These are phyloP conservation scores for Tranzscheliella williamsii DNA, from an alignment of 1,284 basidiomycete species.

Conservation along the genomic window DNA sequence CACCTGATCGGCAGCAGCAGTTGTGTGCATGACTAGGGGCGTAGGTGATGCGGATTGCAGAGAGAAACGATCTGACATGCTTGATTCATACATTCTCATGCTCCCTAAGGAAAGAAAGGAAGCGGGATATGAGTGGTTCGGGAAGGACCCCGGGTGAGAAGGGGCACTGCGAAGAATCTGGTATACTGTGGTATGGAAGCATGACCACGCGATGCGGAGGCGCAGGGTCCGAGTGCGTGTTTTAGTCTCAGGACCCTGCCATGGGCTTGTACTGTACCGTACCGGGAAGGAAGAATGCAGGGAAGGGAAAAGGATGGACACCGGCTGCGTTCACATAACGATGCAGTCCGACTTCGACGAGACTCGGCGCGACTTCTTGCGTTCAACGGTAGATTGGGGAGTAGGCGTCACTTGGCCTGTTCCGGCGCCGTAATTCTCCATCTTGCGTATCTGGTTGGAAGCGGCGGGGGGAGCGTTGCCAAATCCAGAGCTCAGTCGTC, in stretches of 20 bases:
- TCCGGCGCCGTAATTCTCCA: background rate
- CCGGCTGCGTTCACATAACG: slow-evolving; percentile 43
- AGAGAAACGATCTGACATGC: too few species aligned
- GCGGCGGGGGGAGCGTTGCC: background rate
- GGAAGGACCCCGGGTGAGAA: too few species aligned
- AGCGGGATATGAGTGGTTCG: too few species aligned
- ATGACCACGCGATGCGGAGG: background rate
- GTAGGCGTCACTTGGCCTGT: slow-evolving; percentile 26
- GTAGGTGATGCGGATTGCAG: too few species aligned
- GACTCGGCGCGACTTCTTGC: slow-evolving; percentile 27
- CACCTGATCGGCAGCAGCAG: too few species aligned
- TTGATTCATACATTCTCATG: too few species aligned
- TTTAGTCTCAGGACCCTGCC: background rate
- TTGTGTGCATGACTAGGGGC: too few species aligned
- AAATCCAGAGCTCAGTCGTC: slow-evolving; percentile 22
- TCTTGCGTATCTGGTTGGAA: background rate
- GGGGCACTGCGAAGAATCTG: too few species aligned
- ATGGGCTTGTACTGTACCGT: background rate
- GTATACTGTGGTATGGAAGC: background rate
- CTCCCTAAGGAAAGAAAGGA: too few species aligned
- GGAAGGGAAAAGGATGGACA: background rate
- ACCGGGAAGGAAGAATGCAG: background rate
- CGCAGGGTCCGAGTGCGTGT: background rate
- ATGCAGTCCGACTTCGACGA: slow-evolving; percentile 35
- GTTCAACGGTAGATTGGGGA: slow-evolving; percentile 10